A percentile compares a stretch with the other conserved stretches of the same genome.
Conservation (phyloP, 306 rosid genomes). For the Lathyrus aphaca region DNA sequence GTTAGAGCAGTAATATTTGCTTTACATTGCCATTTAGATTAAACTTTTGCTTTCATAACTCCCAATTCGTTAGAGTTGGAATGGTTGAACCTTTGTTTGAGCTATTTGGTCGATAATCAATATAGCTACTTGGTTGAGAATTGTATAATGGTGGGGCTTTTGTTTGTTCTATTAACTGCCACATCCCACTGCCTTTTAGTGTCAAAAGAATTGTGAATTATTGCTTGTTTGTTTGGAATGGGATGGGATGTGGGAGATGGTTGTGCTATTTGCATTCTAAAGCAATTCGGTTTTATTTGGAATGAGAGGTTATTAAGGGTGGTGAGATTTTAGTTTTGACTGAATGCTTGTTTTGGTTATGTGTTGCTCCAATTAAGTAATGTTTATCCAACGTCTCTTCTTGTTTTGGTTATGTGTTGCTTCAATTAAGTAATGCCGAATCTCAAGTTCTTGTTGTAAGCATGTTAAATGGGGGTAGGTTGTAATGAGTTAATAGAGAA, state of each 20-base stretch:
- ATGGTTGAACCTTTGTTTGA: background rate
- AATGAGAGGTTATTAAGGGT: background rate
- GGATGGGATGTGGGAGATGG: background rate
- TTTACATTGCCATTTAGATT: background rate
- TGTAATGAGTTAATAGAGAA: background rate
- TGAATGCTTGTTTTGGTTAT: background rate
- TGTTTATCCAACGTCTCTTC: background rate
- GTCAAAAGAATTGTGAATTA: too few relatives aligned
- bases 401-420: background rate
- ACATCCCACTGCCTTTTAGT: too few relatives aligned
- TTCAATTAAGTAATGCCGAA: background rate
- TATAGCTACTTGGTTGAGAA: background rate
- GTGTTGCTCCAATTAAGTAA: background rate
- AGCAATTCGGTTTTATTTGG: background rate
- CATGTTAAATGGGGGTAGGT: constrained; percentile 5
- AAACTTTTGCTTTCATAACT: background rate
- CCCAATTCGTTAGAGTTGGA: background rate
- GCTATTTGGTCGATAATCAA: background rate
- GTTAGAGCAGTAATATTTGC: too few relatives aligned
- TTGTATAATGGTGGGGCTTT: too few relatives aligned
- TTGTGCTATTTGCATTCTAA: background rate
- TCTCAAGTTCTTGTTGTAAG: background rate
- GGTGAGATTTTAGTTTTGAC: background rate
- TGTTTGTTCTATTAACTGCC: too few relatives aligned
- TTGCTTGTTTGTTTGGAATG: background rate